These are phyloP conservation scores for Gymnopilus junonius DNA, from an alignment of 768 basidiomycete species.

Conservation along the genomic window DNA sequence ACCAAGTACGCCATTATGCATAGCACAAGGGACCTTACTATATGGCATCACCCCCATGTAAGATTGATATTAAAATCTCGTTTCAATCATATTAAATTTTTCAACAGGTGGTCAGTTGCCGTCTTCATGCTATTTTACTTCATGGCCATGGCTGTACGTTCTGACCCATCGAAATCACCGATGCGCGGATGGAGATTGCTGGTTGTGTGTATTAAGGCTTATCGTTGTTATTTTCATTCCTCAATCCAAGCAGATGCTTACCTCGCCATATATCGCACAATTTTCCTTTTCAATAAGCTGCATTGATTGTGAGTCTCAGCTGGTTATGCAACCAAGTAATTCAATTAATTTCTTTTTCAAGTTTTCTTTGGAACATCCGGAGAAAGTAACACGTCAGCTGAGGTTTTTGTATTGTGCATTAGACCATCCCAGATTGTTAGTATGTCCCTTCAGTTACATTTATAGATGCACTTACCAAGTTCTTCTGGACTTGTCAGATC, in stretches of 20 bases:
- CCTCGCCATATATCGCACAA: constrained; percentile 37
- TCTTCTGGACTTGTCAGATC: constrained; percentile 17
- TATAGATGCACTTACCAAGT: background rate
- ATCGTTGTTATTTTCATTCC: background rate
- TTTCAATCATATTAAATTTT: background rate
- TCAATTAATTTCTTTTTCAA: background rate
- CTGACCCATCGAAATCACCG: constrained; percentile 13
- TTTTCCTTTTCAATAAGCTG: constrained; percentile 32
- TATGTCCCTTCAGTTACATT: background rate
- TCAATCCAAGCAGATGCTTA: constrained; percentile 32
- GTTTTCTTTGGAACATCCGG: constrained; percentile 30
- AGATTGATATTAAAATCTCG: constrained; percentile 5
- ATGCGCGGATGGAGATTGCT: constrained; percentile 24
- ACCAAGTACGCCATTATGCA: constrained; percentile 43
- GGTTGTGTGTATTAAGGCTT: constrained; percentile 19
- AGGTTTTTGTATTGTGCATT: constrained; percentile 36
- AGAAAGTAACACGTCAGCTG: constrained; percentile 27
- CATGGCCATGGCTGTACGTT: constrained; percentile 30
- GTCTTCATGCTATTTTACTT: constrained; percentile 39
- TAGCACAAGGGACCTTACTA: constrained; percentile 47
- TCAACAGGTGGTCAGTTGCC: constrained; percentile 40
- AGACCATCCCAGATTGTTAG: constrained; percentile 22
- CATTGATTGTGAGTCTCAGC: constrained; percentile 28
- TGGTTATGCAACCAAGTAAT: background rate
- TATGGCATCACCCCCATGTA: constrained; percentile 45